Evolutionary conservation across 2,329 filamentous ascomycete genomes (phyloP), one percentile per base, ranked within the genome.

Genomic region (Phyllosticta citribraziliensis): DNA sequence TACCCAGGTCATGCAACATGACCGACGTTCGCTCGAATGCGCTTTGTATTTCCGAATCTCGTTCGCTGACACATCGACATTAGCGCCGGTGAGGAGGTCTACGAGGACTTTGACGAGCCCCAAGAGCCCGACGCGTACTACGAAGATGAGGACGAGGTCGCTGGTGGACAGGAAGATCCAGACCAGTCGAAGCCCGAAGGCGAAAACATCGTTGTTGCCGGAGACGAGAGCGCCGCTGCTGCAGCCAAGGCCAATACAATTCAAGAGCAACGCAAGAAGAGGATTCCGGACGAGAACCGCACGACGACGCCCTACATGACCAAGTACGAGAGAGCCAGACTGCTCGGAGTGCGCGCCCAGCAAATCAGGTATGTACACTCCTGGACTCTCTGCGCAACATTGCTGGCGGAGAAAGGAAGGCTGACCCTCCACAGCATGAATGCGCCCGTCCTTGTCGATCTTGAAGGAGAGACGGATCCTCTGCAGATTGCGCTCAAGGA

Each of bases 271-370:
- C 81, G 82, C 71, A 79, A 92, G 77, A 97, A 95, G 83, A 95
- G 91, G 78, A 93, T 99, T 56, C 84, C 91, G 61, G 89, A 90
- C 67, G 89, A 92, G 66, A 84, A 96, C 76, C 86, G 94, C 69
- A 88, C 85, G 24, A 99, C 94, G 9, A 99, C 94, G 27, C 94
- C 93, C 2, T 99, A 97, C 78, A 96, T 99, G 93, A 99, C 94
- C 67, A 99, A 99, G 79, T 99, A 99, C 77, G 94, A 99, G 81
- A 85, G 87, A 68, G 94, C 94, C 65, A 86, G 94, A 71, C 93
- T 99, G 63, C 78, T 99, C 65, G 94, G 94, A 55, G 97, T 94
- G 51, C 83, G 94, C 67, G 94, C 94, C 51, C 76, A 97, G 72
- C 94, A 99, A 77, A 97, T 99, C 72, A 97, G 91, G 91, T 95